Base-by-base conservation (phyloP, 257 asterid species). In the Rauvolfia tetraphylla region DNA sequence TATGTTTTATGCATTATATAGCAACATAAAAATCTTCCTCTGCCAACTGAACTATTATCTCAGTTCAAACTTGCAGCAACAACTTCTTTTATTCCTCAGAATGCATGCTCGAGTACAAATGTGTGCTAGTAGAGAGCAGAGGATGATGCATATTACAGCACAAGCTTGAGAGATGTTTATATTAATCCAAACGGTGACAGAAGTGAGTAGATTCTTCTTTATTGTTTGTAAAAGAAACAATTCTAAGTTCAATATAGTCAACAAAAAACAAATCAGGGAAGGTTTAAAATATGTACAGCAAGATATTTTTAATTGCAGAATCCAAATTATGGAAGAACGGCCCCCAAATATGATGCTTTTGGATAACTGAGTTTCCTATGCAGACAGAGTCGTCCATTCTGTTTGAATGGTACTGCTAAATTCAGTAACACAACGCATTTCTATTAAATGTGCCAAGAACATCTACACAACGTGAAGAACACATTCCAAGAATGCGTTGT, bases 311-410 rank as follows among this genome's bases (percentile, higher is more conserved):
- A 36, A n/a, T 36, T 18, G 42, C n/a, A 54, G 36, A 65, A 36
- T 48, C 62, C 67, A 75, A 66, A 44, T 41, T 46, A 76, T 46
- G 44, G 31, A 61, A 75, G 10, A 67, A 66, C 6, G 62, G 74
- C 25, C 36, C 22, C 27, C 29, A 13, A 42, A 39, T 22, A 68
- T 68, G 23, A 62, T 15, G 17, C 68, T 61, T 61, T 15, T 13
- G 41, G 68, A 14, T 62, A 62, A 7, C 27, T 62, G 41, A 62
- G 41, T 62, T 17, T 29, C 68, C 3, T 13, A 62, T 31, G 17
- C 39, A 33, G n/a, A n/a, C n/a, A n/a, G n/a, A n/a, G n/a, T n/a
- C n/a, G n/a, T n/a, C n/a, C n/a, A n/a, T n/a, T n/a, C n/a, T n/a
- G n/a, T n/a, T n/a, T n/a, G n/a, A n/a, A n/a, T n/a, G n/a, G n/a